These are phyloP conservation scores for Theileria annulata DNA, from an alignment of 169 alveolate genomes.

Conservation along the genomic window DNA sequence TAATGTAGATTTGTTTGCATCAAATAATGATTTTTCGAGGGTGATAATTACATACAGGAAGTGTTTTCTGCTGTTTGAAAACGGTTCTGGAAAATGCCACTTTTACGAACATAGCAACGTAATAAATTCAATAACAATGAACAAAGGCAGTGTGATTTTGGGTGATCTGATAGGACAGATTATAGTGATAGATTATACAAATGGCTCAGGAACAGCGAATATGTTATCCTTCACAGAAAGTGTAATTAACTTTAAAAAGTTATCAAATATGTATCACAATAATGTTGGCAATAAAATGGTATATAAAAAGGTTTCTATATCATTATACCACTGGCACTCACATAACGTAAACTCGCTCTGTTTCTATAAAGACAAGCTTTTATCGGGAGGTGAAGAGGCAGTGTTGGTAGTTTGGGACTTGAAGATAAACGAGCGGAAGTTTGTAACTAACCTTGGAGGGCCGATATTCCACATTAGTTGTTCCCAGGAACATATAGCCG, in stretches of 20 bases:
- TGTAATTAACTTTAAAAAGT: neutral
- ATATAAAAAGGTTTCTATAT: neutral
- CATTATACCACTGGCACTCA: constrained; percentile 56
- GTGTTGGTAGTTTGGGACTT: constrained; percentile 65
- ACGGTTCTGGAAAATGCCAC: neutral
- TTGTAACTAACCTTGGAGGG: constrained; percentile 54
- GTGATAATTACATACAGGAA: constrained; percentile 36
- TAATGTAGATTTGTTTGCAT: constrained; percentile 26
- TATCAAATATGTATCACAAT: constrained; percentile 13
- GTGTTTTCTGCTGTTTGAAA: constrained; percentile 15
- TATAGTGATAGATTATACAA: neutral
- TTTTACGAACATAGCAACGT: constrained; percentile 40
- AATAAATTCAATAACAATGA: constrained; percentile 38
- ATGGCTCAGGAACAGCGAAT: neutral
- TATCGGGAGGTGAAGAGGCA: constrained; percentile 67
- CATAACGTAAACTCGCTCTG: constrained; percentile 61
- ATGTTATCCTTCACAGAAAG: neutral
- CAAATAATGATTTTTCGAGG: constrained; percentile 24
- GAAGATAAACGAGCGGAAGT: constrained; percentile 33
- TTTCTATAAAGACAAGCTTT: constrained; percentile 26
- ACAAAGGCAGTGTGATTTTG: constrained; percentile 20
- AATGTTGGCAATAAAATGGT: constrained; percentile 10
- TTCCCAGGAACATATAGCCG: constrained; percentile 14
- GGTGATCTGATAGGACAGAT: constrained; percentile 59
- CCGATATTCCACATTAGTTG: constrained; percentile 52